Evolutionary conservation across 2,329 filamentous ascomycete species (phyloP).

Genomic region (Coleophoma crateriformis): DNA sequence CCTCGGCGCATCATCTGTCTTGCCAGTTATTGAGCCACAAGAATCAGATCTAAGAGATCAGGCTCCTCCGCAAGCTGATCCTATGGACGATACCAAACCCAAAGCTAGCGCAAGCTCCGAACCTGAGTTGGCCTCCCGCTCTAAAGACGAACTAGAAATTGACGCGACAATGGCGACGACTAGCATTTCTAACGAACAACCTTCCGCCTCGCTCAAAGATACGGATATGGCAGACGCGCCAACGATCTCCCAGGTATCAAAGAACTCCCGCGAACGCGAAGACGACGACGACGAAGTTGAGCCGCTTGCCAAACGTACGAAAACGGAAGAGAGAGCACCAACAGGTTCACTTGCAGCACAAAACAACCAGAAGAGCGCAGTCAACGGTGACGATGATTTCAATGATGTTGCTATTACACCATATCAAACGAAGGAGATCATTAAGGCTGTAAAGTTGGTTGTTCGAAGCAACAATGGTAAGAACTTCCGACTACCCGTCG

Average conservation of each 20-base stretch:
- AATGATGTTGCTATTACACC: conserved; percentile 39
- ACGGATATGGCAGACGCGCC: conserved; percentile 27
- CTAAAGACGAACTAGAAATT: neutral
- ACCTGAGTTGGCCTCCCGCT: neutral
- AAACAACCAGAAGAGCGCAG: conserved; percentile 15
- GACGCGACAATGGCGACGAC: neutral
- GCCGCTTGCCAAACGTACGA: conserved; percentile 75
- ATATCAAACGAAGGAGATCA: conserved; percentile 55
- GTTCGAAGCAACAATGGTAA: conserved; percentile 82
- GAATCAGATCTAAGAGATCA: conserved; percentile 24
- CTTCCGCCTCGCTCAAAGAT: conserved; percentile 9
- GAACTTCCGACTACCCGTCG: conserved; percentile 74
- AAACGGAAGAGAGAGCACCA: conserved; percentile 49
- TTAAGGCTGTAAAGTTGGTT: conserved; percentile 63
- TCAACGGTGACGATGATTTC: conserved; percentile 14
- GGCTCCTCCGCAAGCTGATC: neutral
- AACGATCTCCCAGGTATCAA: conserved; percentile 32
- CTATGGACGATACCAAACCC: neutral
- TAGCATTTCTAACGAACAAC: neutral
- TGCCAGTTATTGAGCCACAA: conserved; percentile 22
- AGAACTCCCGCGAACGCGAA: conserved; percentile 71
- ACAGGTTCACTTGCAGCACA: conserved; percentile 15
- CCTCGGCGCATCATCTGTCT: conserved; percentile 17
- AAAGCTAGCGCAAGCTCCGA: neutral
- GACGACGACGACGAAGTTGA: conserved; percentile 59